These are phyloP conservation scores for Ziziphus jujuba DNA, from an alignment of 306 rosid genomes.

Conservation along the genomic window DNA sequence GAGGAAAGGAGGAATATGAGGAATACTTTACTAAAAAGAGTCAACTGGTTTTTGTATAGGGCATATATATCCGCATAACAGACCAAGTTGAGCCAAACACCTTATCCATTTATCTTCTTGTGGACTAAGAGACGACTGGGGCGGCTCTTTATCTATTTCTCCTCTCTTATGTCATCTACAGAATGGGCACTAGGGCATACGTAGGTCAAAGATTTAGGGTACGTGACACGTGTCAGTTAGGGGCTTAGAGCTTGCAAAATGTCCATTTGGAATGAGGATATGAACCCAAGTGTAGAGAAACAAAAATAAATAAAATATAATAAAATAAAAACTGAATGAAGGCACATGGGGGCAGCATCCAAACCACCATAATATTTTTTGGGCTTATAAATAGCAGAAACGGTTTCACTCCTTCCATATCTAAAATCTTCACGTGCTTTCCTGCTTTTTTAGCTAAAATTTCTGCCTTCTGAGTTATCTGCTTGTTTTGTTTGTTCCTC, in stretches of 20 bases:
- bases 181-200: conserved; percentile 15
- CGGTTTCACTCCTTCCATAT: conserved; percentile 25
- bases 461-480: conserved; percentile 1
- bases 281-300: conserved; percentile 20
- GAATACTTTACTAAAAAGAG: not conserved
- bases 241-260: conserved; percentile 38
- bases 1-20: not conserved
- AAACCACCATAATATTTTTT: conserved; percentile 12
- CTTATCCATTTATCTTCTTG: conserved; percentile 27
- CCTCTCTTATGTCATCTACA: not conserved
- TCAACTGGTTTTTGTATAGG: conserved; percentile 18
- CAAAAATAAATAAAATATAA: not conserved
- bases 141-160: not conserved
- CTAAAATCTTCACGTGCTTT: conserved; percentile 50
- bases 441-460: not conserved
- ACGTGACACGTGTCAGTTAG: conserved; percentile 29
- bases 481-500: conserved; percentile 29
- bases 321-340: conserved; percentile 9
- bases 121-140: not conserved
- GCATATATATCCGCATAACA: not conserved
- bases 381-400: conserved; percentile 49
- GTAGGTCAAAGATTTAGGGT: conserved; percentile 30
- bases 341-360: conserved; percentile 45
- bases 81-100: conserved; percentile 23
- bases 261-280: conserved; percentile 35